Conservation (phyloP, 1,284 basidiomycete species). For the Cryptococcus sp. region DNA sequence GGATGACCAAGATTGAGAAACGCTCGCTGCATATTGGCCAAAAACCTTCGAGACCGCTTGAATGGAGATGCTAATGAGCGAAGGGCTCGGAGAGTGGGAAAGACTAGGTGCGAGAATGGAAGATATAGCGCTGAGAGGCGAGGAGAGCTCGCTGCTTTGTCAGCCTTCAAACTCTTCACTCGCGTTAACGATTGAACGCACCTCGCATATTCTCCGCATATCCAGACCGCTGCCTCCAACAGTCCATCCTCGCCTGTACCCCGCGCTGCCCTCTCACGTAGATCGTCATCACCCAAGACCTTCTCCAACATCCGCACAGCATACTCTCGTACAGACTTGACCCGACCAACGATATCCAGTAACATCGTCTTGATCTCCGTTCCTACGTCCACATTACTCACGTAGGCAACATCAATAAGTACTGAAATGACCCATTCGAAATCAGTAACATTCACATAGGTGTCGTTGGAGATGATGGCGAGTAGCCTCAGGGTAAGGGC, state of each 20-base stretch:
- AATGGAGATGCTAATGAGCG: conserved; percentile 69
- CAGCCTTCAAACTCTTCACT: conserved; percentile 1
- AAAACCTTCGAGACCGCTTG: conserved; percentile 84
- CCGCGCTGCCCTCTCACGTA: conserved; percentile 55
- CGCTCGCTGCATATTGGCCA: conserved; percentile 71
- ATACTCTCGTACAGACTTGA: conserved; percentile 68
- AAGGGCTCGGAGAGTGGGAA: conserved; percentile 56
- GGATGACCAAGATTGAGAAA: conserved; percentile 65
- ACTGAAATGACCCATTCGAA: conserved; percentile 97
- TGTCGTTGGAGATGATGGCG: conserved; percentile 72
- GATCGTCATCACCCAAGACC: conserved; percentile 69
- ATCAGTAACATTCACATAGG: conserved; percentile 82
- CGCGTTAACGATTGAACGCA: conserved; percentile 44
- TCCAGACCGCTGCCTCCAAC: conserved; percentile 88
- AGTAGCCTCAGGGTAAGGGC: conserved; percentile 75
- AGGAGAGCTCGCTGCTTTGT: conserved; percentile 21
- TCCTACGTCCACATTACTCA: conserved; percentile 74
- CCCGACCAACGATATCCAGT: conserved; percentile 80
- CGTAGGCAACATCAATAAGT: conserved; percentile 79
- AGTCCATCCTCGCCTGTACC: conserved; percentile 68
- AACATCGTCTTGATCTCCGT: conserved; percentile 71
- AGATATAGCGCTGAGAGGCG: conserved; percentile 52
- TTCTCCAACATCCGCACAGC: conserved; percentile 77
- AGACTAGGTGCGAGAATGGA: conserved; percentile 53
- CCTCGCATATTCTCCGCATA: conserved; percentile 89